Evolutionary conservation across 192 early-diverging fungal species (phyloP).

Genomic region (Coemansia biformis): DNA sequence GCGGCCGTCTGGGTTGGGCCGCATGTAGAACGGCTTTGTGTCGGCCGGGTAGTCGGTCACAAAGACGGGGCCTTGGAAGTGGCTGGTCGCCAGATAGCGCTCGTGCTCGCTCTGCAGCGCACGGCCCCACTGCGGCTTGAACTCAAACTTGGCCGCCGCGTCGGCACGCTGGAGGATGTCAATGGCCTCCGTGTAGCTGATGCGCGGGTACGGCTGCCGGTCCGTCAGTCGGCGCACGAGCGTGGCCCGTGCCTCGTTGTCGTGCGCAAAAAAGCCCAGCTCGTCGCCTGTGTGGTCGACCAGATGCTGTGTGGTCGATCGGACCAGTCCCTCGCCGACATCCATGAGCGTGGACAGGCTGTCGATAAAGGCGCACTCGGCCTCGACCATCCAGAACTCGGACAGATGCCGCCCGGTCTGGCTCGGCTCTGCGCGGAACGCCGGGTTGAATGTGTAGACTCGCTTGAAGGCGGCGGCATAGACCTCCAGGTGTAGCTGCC

Average conservation of each 20-base stretch:
- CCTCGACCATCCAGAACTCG: slow-evolving; percentile 95
- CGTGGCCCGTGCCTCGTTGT: slow-evolving; percentile 47
- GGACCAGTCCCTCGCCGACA: slow-evolving; percentile 64
- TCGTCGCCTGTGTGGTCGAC: slow-evolving; percentile 48
- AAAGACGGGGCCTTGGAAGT: slow-evolving; percentile 71
- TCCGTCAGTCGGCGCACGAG: slow-evolving; percentile 26
- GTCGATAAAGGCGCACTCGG: slow-evolving; percentile 72
- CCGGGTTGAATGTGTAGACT: slow-evolving; percentile 76
- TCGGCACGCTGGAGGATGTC: slow-evolving; percentile 56
- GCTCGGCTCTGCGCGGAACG: slow-evolving; percentile 80
- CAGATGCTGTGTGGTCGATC: slow-evolving; percentile 54
- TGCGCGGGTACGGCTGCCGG: slow-evolving; percentile 55
- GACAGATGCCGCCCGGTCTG: slow-evolving; percentile 77
- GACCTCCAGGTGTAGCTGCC: slow-evolving; percentile 81
- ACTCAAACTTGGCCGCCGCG: slow-evolving; percentile 51
- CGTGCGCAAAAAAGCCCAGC: slow-evolving; percentile 55
- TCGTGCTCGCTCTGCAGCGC: slow-evolving; percentile 83
- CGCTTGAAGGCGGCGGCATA: slow-evolving; percentile 63
- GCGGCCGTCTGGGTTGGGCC: slow-evolving; percentile 50
- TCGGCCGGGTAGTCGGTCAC: slow-evolving; percentile 80
- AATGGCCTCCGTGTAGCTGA: slow-evolving; percentile 75
- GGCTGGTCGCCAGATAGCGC: slow-evolving; percentile 63
- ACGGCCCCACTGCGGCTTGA: slow-evolving; percentile 66
- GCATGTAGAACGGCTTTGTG: slow-evolving; percentile 90
- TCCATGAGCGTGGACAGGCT: slow-evolving; percentile 58